Conservation (phyloP, 2,329 filamentous ascomycete species). For the Scolecobasidium constrictum region DNA sequence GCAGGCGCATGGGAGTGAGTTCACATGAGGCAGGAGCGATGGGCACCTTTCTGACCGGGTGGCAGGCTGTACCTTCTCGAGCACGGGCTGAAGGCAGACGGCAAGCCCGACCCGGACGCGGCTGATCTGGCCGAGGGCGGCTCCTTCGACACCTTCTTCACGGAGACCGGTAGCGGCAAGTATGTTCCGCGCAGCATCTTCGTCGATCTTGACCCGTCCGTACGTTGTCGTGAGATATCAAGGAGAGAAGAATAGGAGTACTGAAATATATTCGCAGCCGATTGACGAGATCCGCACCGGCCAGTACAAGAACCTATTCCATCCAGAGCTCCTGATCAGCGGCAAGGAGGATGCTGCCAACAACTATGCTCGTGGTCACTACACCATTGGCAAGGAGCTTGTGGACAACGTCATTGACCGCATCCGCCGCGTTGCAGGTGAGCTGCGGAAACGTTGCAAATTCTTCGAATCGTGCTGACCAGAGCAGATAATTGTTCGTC, state of each 20-base stretch:
- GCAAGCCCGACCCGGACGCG: conserved; percentile 50
- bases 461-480: conserved; percentile 13
- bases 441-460: conserved; percentile 7
- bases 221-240: conserved; percentile 21
- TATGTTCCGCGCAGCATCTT: conserved; percentile 63
- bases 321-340: conserved; percentile 60
- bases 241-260: neutral
- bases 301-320: conserved; percentile 57
- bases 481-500: conserved; percentile 57
- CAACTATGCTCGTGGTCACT: conserved; percentile 66
- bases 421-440: conserved; percentile 58
- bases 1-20: neutral
- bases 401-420: conserved; percentile 59
- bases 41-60: too few species aligned
- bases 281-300: conserved; percentile 66
- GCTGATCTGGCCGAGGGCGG: conserved; percentile 49
- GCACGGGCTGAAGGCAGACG: conserved; percentile 46
- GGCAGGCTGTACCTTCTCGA: neutral
- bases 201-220: conserved; percentile 60
- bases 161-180: conserved; percentile 60
- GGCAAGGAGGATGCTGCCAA: conserved; percentile 70
- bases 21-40: too few species aligned
- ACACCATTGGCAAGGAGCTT: conserved; percentile 69
- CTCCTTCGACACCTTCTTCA: conserved; percentile 65
- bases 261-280: conserved; percentile 30